Base-by-base conservation (phyloP, 2,329 filamentous ascomycete genomes). In the Biscogniauxia mediterranea region DNA sequence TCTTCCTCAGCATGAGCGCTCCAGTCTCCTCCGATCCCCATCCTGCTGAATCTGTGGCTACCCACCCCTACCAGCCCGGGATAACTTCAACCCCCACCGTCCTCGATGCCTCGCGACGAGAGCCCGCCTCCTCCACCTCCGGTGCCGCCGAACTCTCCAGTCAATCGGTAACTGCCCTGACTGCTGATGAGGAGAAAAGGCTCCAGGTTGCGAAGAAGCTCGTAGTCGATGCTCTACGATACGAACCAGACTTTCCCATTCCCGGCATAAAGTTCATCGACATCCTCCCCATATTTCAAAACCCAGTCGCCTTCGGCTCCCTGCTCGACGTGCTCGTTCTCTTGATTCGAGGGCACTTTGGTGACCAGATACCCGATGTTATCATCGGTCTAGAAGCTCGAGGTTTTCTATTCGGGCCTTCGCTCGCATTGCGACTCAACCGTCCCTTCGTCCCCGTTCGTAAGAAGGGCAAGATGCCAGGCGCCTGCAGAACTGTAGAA, bases 201-300 rank as follows among this genome's bases (percentile, higher is more conserved):
- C 69, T 72, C 28, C 61, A 64, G 53, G 65, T 58, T 23, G 70
- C 72, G 57, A 74, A 74, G 69, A 66, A 72, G 66, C 68, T 79
- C 84, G 93, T 83, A 83, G 79, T 88, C 74, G 78, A 80, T 69
- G 86, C 89, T 62, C 86, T 98, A 70, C 91, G 91, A 78, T 89
- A 93, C 77, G 96, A 92, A 80, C 87, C 88, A 73, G 92, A 98
- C 83, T 98, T 97, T 81, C 94, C 94, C 62, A 89, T 90, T 68
- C 88, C 90, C 53, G 94, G 95, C 76, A 94, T 99, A 74, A 84
- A 96, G 72, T 99, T 99, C 79, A 92, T 97, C 81, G 95, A 99
- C 76, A 98, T 99, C 79, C 89, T 99, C 78, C 95, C 95, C 64
- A 89, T 98, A 74, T 98, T 99, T 82, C 88, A 91, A 75, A 85